Base-by-base conservation (phyloP, 2,329 filamentous ascomycete genomes). In the Venturia oleaginea region DNA sequence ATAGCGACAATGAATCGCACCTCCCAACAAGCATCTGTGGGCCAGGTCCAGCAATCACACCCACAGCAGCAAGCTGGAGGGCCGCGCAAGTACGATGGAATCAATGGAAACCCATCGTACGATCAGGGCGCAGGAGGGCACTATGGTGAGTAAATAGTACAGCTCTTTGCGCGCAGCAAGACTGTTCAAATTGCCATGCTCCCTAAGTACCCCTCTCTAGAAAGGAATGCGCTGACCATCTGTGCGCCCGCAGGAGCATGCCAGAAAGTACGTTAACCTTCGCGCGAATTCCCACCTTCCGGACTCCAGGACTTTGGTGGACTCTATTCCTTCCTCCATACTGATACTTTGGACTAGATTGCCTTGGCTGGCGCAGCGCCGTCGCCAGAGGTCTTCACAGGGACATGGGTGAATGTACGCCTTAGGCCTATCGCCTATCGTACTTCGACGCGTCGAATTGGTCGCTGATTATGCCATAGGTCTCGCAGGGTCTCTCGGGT, bases 401-500 rank as follows among this genome's bases (percentile, higher is more conserved):
- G 92, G 19, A 88, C 91, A 67, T 97, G 93, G 92, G 89, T 91
- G 71, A 99, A 99, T 79, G 93, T 94, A 80, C 73, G 85, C 78
- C 17, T 40, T 94, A 80, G 73, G 85, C 78, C 17, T 40, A 6
- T 22, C 13, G 19, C 48, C 48, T 32, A 62, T 37, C 40, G 42
- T 48, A 4, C 38, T 62, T 64, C 24, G 40, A 30, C 63, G 37
- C 38, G 46, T 46, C 42, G 43, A 27, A 17, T 43, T 61, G 43
- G 24, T 51, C 61, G 67, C 72, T 77, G 65, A 76, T 65, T 59
- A 48, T 62, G 38, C 42, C 64, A 62, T 38, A 95, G 91, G 91
- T 97, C 68, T 96, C 96, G 73, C 94, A 99, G 83, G 94, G 94
- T 61, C 83, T 99, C 59, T 90, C 88, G 65, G 92, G 92, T 67